These are phyloP conservation scores for Komagataea norvegica DNA, from an alignment of 1,139 yeast genomes.

Conservation along the genomic window DNA sequence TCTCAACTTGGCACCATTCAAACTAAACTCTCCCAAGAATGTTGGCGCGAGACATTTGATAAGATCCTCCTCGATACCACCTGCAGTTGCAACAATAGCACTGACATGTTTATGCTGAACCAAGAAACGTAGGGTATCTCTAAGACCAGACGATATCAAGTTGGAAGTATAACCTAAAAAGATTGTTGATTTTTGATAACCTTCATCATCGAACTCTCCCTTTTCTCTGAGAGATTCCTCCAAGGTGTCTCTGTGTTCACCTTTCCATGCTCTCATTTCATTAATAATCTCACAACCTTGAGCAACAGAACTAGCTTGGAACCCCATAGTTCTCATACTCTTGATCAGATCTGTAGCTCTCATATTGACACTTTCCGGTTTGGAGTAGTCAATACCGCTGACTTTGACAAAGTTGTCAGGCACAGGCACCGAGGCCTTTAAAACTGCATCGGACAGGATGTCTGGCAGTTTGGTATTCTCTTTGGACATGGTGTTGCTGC, in stretches of 20 bases:
- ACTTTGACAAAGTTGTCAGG: constrained; percentile 76
- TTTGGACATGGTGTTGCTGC: constrained; percentile 31
- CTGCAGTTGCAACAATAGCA: constrained; percentile 93
- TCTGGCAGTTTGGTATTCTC: constrained; percentile 46
- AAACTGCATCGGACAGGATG: constrained; percentile 80
- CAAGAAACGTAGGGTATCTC: constrained; percentile 83
- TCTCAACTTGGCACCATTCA: constrained; percentile 77
- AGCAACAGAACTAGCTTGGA: constrained; percentile 85
- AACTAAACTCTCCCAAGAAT: constrained; percentile 81
- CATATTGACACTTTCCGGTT: constrained; percentile 64
- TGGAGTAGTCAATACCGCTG: constrained; percentile 82
- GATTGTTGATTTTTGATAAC: constrained; percentile 81
- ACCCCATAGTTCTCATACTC: constrained; percentile 95
- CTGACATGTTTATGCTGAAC: constrained; percentile 93
- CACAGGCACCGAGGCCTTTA: constrained; percentile 80
- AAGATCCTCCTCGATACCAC: constrained; percentile 96
- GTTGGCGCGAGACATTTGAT: constrained; percentile 96
- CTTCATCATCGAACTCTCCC: constrained; percentile 76
- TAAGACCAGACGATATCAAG: constrained; percentile 86
- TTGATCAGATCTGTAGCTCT: constrained; percentile 71
- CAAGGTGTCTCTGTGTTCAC: constrained; percentile 58
- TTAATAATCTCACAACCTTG: constrained; percentile 88
- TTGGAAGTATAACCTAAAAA: constrained; percentile 97
- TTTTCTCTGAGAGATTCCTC: constrained; percentile 60
- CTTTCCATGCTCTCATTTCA: constrained; percentile 91